Percentiles rank a stretch among this genome's conserved stretches.
phyloP scores from a whole-genome alignment of 2,329 filamentous ascomycete species.

The Fusarium avenaceum region DNA sequence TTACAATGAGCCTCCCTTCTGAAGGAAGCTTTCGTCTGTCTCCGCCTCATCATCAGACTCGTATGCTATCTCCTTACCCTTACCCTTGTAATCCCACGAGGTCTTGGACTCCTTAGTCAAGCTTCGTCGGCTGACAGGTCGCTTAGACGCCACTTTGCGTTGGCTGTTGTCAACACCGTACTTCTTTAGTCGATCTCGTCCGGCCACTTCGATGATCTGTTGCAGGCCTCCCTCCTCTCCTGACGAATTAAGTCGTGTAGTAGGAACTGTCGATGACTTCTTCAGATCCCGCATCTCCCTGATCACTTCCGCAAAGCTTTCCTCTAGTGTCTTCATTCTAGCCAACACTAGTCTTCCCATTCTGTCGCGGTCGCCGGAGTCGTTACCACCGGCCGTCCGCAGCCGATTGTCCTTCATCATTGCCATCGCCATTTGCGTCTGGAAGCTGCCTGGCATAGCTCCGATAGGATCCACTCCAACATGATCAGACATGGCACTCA shows the following conservation, averaged over 20 bases:
- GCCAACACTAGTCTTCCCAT: slow-evolving; percentile 87
- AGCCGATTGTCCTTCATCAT: slow-evolving; percentile 70
- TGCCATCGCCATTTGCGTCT: slow-evolving; percentile 83
- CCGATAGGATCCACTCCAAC: slow-evolving; percentile 70
- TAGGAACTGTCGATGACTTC: slow-evolving; percentile 60
- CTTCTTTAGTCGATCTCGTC: slow-evolving; percentile 48
- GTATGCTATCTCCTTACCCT: slow-evolving; percentile 62
- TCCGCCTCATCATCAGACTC: slow-evolving; percentile 56
- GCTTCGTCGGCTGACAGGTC: slow-evolving; percentile 59
- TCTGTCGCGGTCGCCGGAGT: slow-evolving; percentile 69
- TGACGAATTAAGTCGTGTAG: slow-evolving; percentile 66
- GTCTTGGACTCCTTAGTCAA: slow-evolving; percentile 56
- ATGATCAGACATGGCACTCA: slow-evolving; percentile 81
- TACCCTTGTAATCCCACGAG: slow-evolving; percentile 58
- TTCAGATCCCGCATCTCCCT: slow-evolving; percentile 79
- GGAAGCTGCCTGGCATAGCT: slow-evolving; percentile 80
- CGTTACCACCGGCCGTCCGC: slow-evolving; percentile 58
- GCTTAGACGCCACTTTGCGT: slow-evolving; percentile 50
- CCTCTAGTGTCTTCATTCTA: slow-evolving; percentile 92
- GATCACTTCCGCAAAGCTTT: slow-evolving; percentile 89
- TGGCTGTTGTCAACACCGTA: slow-evolving; percentile 45
- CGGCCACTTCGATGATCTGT: slow-evolving; percentile 54
- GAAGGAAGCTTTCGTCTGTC: slow-evolving; percentile 48
- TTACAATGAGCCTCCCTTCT: slow-evolving; percentile 61
- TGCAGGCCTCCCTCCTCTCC: slow-evolving; percentile 56